A percentile compares a stretch with the other conserved stretches of the same genome.
Conservation (phyloP, 192 early-diverging fungal species). For the Backusella westeae region DNA sequence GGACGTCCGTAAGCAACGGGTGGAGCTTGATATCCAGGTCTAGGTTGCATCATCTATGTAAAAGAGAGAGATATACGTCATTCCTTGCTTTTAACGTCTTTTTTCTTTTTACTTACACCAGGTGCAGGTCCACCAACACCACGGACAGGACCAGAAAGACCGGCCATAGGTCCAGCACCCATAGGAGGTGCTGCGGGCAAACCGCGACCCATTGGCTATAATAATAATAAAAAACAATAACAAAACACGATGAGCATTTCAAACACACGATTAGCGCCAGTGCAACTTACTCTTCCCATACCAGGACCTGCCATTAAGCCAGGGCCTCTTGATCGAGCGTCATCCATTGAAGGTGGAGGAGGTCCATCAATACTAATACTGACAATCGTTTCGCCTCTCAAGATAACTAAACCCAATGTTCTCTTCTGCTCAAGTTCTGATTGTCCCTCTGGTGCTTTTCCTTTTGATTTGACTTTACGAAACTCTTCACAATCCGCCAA, state of each 20-base stretch:
- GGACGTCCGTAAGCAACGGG: slow-evolving; percentile 76
- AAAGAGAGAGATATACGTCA: not conserved
- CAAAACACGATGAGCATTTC: not conserved
- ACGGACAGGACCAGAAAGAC: slow-evolving; percentile 87
- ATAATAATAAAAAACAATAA: not conserved
- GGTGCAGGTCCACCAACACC: slow-evolving; percentile 94
- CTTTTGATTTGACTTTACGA: slow-evolving; percentile 85
- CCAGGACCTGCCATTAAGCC: slow-evolving; percentile 65
- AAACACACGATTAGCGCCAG: not conserved
- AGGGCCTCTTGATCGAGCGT: slow-evolving; percentile 44
- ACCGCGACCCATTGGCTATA: slow-evolving; percentile 73
- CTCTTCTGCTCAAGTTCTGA: slow-evolving; percentile 83
- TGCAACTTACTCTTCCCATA: slow-evolving; percentile 48
- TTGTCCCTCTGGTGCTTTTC: slow-evolving; percentile 44
- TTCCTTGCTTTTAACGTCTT: not conserved
- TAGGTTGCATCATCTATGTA: slow-evolving; percentile 78
- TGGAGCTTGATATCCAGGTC: slow-evolving; percentile 63
- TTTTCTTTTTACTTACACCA: slow-evolving; percentile 35
- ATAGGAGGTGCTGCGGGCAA: slow-evolving; percentile 46
- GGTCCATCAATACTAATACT: slow-evolving; percentile 88
- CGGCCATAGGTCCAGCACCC: slow-evolving; percentile 44
- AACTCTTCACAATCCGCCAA: slow-evolving; percentile 98
- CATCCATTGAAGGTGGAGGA: slow-evolving; percentile 68
- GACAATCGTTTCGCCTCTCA: slow-evolving; percentile 92
- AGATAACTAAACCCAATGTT: slow-evolving; percentile 88